Evolutionary conservation across 2,329 filamentous ascomycete genomes (phyloP), one percentile per base, ranked within the genome.

Genomic region (Trichoderma lentiforme): DNA sequence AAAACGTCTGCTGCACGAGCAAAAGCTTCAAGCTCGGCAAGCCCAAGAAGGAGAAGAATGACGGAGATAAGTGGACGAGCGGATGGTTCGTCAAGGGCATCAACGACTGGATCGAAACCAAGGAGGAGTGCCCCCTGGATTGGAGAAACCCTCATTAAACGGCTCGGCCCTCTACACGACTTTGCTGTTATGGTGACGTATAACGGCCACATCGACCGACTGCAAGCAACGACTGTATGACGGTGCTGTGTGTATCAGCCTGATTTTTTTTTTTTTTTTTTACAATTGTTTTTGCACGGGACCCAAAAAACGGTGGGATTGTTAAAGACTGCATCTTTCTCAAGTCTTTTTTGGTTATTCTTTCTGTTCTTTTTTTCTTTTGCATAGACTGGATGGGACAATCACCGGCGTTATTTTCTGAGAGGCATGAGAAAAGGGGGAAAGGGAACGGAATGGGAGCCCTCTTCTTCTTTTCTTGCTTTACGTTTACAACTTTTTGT

Each of bases 71-170:
- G 43, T 83, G 81, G 72, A 80, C 77, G 26, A 85, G 84, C 63
- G 84, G 84, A 2, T 86, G 84, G 84, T 82, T 85, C 71, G 74
- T 84, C 39, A 79, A 83, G 66, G 84, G 84, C 51, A 86, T 86
- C 76, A 79, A 83, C 53, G 81, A 84, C 72, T 86, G 84, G 84
- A 83, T 85, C 65, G 79, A 81, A 8, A 80, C 82, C 21, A 82
- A 79, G 76, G 84, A 84, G 8, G 82, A 85, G 61, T 86, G 84
- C 73, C 75, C 76, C 56, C 76, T 81, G 4, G 78, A 79, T 14
- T 86, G 84, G 84, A 83, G 80, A 72, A 77, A 78, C 36, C 79
- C 81, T 3, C 77, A 79, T 39, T 79, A 47, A 43, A 11, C 4
- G 70, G 67, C 70, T 21, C 26, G 21, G 3, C 26, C n/a, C 30